phyloP scores from a whole-genome alignment of 352 stramenopile genomes.

The Globisporangium nagaii region DNA sequence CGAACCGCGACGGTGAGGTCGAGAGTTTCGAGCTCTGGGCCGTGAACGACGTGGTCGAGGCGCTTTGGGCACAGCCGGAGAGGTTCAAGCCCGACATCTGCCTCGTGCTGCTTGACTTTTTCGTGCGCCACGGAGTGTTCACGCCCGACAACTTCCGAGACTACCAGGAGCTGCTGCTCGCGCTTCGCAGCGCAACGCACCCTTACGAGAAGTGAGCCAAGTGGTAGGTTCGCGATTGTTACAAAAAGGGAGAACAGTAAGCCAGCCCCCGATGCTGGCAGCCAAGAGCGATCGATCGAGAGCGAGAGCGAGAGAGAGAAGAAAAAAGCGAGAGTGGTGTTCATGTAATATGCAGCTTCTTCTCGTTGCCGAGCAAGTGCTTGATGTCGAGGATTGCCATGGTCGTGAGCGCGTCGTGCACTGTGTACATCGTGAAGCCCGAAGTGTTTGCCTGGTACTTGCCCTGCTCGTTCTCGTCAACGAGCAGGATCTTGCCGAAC shows the following conservation, averaged over 20 bases:
- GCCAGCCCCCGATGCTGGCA: too few relatives aligned
- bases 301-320: not conserved
- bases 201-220: conserved; percentile 19
- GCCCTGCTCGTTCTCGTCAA: conserved; percentile 20
- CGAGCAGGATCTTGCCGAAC: conserved; percentile 17
- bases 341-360: conserved; percentile 13
- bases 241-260: too few relatives aligned
- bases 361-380: conserved; percentile 18
- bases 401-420: conserved; percentile 18
- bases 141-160: conserved; percentile 49
- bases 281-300: too few relatives aligned
- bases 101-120: conserved; percentile 62
- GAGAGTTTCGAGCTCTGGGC: conserved; percentile 52
- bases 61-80: conserved; percentile 37
- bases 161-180: conserved; percentile 35
- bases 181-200: conserved; percentile 18
- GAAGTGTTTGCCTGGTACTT: conserved; percentile 8
- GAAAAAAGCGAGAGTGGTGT: too few relatives aligned
- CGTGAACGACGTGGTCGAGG: conserved; percentile 27
- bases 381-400: conserved; percentile 33
- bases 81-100: conserved; percentile 72
- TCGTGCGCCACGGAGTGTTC: conserved; percentile 52
- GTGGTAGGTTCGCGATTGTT: too few relatives aligned
- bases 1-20: conserved; percentile 57
- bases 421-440: conserved; percentile 15